Percentiles rank a stretch among this genome's conserved stretches.
Evolutionary conservation across 192 early-diverging fungal genomes (phyloP).

Genomic region (Coemansia sp.): DNA sequence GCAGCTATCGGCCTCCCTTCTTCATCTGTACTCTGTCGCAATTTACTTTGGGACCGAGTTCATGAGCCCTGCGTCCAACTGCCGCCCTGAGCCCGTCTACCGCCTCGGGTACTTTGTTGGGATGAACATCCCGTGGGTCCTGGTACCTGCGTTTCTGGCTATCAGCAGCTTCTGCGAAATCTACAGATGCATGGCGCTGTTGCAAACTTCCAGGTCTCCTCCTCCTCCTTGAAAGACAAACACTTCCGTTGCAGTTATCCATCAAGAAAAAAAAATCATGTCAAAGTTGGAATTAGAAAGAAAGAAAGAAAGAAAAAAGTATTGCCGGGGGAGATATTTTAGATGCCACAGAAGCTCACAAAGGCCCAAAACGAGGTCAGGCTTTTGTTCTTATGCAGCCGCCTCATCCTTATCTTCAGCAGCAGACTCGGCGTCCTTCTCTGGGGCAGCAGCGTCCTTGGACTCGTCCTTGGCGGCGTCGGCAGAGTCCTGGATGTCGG

Average conservation of each 20-base stretch:
- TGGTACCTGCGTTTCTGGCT: slow-evolving; percentile 56
- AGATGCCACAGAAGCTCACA: background rate
- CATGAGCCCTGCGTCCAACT: slow-evolving; percentile 49
- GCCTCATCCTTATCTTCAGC: slow-evolving; percentile 23
- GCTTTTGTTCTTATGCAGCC: slow-evolving; percentile 18
- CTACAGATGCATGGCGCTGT: slow-evolving; percentile 17
- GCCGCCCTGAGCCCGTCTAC: slow-evolving; percentile 59
- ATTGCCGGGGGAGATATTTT: background rate
- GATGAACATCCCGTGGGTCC: slow-evolving; percentile 65
- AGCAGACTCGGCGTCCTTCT: slow-evolving; percentile 24
- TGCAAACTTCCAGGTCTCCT: background rate
- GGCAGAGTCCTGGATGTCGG: slow-evolving; percentile 69
- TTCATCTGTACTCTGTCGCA: slow-evolving; percentile 66
- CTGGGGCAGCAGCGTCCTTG: slow-evolving; percentile 13
- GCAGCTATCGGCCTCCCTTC: slow-evolving; percentile 57
- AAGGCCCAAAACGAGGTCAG: background rate
- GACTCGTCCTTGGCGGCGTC: slow-evolving; percentile 32
- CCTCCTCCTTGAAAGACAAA: background rate
- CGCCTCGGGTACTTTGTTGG: slow-evolving; percentile 64
- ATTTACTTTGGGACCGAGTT: slow-evolving; percentile 64
- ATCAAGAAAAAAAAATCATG: too few species aligned
- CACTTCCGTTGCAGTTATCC: background rate
- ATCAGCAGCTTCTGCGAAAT: slow-evolving; percentile 17
- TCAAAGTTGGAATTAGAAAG: background rate
- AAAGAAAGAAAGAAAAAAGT: slow-evolving; percentile 10